phyloP scores from a whole-genome alignment of 2,329 filamentous ascomycete genomes.

The Penicillium sp. region DNA sequence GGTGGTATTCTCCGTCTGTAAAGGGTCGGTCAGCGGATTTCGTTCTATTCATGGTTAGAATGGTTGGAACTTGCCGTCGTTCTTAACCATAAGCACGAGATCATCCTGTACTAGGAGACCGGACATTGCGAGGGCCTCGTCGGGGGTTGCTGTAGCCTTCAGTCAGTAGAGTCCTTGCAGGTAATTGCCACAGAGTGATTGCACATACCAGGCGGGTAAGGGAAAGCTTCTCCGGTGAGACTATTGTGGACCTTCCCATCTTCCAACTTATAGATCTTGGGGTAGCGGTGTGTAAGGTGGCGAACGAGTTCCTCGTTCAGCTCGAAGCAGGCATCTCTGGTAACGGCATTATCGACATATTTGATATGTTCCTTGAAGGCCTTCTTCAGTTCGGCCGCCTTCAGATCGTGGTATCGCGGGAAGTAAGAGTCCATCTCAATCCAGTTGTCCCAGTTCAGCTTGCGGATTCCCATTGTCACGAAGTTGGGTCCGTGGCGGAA shows the following conservation, averaged over 20 bases:
- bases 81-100: not conserved
- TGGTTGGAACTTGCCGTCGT: not conserved
- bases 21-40: not conserved
- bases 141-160: not conserved
- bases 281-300: conserved; percentile 11
- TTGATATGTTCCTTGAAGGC: conserved; percentile 13
- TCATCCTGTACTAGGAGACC: conserved; percentile 1
- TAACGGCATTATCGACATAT: conserved; percentile 14
- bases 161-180: not conserved
- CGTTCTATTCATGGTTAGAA: too few relatives aligned
- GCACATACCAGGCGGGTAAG: not conserved
- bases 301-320: conserved; percentile 7
- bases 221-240: not conserved
- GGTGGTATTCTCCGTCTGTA: conserved; percentile 13
- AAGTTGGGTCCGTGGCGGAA: conserved; percentile 17
- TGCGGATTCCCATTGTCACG: conserved; percentile 18
- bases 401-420: conserved; percentile 16
- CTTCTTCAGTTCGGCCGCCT: conserved; percentile 13
- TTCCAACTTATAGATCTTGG: conserved; percentile 4
- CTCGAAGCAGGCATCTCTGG: conserved; percentile 13
- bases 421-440: conserved; percentile 20
- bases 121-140: not conserved
- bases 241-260: conserved; percentile 5
- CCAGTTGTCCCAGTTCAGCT: conserved; percentile 17
- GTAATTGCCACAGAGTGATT: not conserved